Percentiles rank a stretch among this genome's conserved stretches.
phyloP scores from a whole-genome alignment of 2,329 filamentous ascomycete species.

The Macroventuria anomochaeta region DNA sequence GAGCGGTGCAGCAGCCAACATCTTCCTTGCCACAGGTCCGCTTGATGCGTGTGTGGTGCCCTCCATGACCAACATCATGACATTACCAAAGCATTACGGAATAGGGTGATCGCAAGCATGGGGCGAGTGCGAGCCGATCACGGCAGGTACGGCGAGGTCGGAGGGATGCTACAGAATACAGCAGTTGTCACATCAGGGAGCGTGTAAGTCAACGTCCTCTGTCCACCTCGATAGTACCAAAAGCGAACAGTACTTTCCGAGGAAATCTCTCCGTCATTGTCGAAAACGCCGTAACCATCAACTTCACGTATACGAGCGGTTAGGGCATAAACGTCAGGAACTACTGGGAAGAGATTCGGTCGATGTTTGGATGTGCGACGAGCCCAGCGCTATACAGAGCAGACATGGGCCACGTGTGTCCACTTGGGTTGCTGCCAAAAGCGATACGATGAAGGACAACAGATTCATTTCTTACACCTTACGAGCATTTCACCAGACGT shows the following conservation, averaged over 20 bases:
- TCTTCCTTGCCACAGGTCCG: neutral
- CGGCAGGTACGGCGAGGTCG: too few species aligned
- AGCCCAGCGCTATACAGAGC: too few species aligned
- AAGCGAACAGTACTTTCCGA: neutral
- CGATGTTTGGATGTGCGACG: too few species aligned
- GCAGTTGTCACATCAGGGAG: neutral
- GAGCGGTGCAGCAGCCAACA: neutral
- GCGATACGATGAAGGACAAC: too few species aligned
- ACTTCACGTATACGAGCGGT: too few species aligned
- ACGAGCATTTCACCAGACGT: too few species aligned
- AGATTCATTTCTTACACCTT: too few species aligned
- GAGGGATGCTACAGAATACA: too few species aligned
- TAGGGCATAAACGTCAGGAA: too few species aligned
- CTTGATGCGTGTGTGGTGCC: neutral
- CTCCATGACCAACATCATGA: neutral
- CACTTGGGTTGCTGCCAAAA: too few species aligned
- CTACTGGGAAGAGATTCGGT: too few species aligned
- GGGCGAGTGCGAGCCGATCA: neutral
- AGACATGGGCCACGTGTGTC: too few species aligned
- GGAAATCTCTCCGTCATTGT: neutral
- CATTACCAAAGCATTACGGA: neutral
- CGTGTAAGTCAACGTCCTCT: neutral
- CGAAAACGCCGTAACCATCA: neutral
- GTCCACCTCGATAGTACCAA: neutral
- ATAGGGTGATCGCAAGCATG: neutral